These are phyloP conservation scores for Tulasnella sp. DNA, from an alignment of 768 basidiomycete genomes.

Conservation along the genomic window DNA sequence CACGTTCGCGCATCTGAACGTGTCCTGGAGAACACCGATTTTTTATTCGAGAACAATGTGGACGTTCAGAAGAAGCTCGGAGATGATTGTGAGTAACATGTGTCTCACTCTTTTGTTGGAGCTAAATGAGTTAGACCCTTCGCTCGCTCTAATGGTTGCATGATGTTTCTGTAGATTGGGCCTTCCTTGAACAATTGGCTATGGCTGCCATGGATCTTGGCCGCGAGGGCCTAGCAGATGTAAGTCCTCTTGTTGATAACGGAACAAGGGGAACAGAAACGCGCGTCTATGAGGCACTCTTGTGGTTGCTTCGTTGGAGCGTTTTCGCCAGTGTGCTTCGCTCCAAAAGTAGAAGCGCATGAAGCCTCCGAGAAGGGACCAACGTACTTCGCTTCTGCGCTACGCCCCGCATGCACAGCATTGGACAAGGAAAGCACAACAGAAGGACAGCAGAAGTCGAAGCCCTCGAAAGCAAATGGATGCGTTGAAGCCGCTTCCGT, in stretches of 20 bases:
- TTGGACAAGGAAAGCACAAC: not conserved
- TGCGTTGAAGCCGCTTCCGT: no score
- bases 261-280: no score
- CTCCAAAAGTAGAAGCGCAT: no score
- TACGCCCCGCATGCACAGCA: not conserved
- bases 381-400: not conserved
- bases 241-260: constrained; percentile 31
- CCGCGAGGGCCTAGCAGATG: constrained; percentile 61
- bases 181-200: constrained; percentile 68
- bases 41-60: constrained; percentile 4
- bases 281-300: no score
- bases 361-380: no score
- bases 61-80: constrained; percentile 9
- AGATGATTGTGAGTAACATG: constrained; percentile 3
- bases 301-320: no score
- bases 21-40: constrained; percentile 1
- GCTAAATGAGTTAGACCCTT: not conserved
- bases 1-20: constrained; percentile 31
- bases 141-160: not conserved
- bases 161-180: constrained; percentile 47
- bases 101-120: not conserved
- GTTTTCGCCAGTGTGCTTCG: no score
- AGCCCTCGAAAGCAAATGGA: no score
- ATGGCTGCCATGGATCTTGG: constrained; percentile 71
- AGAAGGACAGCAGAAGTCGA: no score